Base-by-base conservation (phyloP, 495 filamentous ascomycete species). In the Penicillium taxi region DNA sequence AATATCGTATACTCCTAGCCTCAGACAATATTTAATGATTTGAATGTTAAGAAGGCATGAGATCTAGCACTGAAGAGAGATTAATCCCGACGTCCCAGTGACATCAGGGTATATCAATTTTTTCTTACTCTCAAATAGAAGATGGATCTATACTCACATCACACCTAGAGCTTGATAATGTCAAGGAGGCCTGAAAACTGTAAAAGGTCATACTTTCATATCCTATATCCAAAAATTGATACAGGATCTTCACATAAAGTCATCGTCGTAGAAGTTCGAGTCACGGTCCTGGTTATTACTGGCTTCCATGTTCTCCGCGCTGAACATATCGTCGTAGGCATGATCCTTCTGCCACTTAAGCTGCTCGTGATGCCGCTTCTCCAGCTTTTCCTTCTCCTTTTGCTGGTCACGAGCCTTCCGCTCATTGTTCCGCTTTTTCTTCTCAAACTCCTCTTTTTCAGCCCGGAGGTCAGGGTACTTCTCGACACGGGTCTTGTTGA, bases 401-500 rank as follows among this genome's bases (percentile, higher is more conserved):
- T 87, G 59, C 39, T 80, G 78, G 38, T 84, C 77, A 45, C 72
- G 72, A 2, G 66, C 59, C 16, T 76, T 80, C 39, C 82, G 77
- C 25, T 94, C 84, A 41, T 69, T 67, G 51, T 76, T 76, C 22
- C 83, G 69, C 41, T 85, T 66, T 58, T 78, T 72, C 46, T 77
- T 78, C 50, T 81, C 53, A 32, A 75, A 70, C 15, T 82, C 77
- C 41, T 91, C 88, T 53, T 82, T 86, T 63, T 94, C 86, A 41
- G 76, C 69, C 11, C 65, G 62, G 11, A 98, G 73, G 49, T 94
- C 86, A 1, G 89, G 84, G 53, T 80, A 82, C 53, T 82, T 82
- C 59, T 95, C 86, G 9, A 80, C 74, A 44, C 82, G 86, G 19
- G 93, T 98, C 71, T 98, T 98, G 63, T 94, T 93, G 28, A 98